Evolutionary conservation across 2,329 filamentous ascomycete genomes (phyloP), one percentile per base, ranked within the genome.

Genomic region (Ophiocordyceps camponoti-floridani): DNA sequence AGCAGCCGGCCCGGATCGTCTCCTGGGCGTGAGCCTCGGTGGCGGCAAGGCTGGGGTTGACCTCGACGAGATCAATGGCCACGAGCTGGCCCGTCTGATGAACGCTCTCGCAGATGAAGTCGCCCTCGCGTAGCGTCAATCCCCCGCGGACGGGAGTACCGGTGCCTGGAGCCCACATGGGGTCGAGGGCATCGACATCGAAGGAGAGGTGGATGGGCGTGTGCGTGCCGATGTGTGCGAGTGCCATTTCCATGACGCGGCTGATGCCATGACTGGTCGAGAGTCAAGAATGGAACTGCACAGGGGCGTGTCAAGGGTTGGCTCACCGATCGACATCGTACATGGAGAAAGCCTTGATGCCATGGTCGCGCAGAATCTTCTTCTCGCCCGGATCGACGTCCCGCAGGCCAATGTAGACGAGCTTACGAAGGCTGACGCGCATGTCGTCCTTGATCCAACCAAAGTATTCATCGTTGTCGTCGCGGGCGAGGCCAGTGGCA

Each of bases 181-280:
- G 91, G 62, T 98, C 91, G 48, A 96, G 73, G 23, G 88, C 91
- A 62, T 98, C 91, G 52, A 98, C 86, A 60, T 98, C 91, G 56
- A 98, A 96, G 35, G 86, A 94, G 47, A 98, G 75, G 63, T 98
- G 91, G 58, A 98, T 95, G 40, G 91, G 91, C 0, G 88, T 95
- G 60, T 96, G 91, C 56, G 70, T 77, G 53, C 91, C 91, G 52
- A 96, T 94, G 68, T 95, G 88, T 30, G 82, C 89, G 44, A 98
- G 73, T n/a, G 89, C 89, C 89, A 95, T 94, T 57, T 96, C 91
- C 67, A 98, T 87, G 51, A 98, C 86, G 51, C 82, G 82, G 45
- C 91, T 91, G 56, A 98, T 98, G 42, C 91, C 91, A 58, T 96
- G 73, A 45, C 85, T 87, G 27, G 16, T 11, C 1, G 44, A 18